These are phyloP conservation scores for Agastache rugosa DNA, from an alignment of 257 asterid species.

Conservation along the genomic window DNA sequence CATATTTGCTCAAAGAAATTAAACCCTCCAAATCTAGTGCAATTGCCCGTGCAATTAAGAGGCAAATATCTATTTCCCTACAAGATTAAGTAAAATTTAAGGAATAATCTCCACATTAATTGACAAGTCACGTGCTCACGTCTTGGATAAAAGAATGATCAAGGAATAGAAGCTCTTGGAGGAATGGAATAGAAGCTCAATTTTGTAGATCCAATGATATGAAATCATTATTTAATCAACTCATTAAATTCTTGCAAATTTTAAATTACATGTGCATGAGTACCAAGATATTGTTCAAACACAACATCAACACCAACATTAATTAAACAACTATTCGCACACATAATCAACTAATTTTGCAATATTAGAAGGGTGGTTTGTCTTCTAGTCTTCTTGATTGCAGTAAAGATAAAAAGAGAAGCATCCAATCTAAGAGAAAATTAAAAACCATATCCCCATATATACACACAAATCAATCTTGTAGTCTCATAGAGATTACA, in stretches of 20 bases:
- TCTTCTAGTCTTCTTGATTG: slow-evolving; percentile 54
- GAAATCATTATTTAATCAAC: slow-evolving; percentile 23
- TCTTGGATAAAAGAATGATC: slow-evolving; percentile 33
- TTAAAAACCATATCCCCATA: slow-evolving; percentile 45
- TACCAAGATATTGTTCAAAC: slow-evolving; percentile 60
- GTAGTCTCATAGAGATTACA: slow-evolving; percentile 58
- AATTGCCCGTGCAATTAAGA: slow-evolving; percentile 27
- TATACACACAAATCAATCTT: slow-evolving; percentile 41
- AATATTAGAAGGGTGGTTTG: slow-evolving; percentile 62
- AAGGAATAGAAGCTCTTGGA: slow-evolving; percentile 47
- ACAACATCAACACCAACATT: slow-evolving; percentile 1
- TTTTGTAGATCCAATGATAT: slow-evolving; percentile 47
- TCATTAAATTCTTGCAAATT: slow-evolving; percentile 23
- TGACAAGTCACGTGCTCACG: slow-evolving; percentile 49
- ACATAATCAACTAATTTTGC: slow-evolving; percentile 29
- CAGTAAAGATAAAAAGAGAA: slow-evolving; percentile 43
- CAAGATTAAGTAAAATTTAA: slow-evolving; percentile 44
- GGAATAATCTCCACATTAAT: slow-evolving; percentile 47
- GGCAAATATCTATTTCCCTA: slow-evolving; percentile 20
- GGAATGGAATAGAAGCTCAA: slow-evolving; percentile 46
- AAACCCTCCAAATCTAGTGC: slow-evolving; percentile 6
- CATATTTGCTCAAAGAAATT: not conserved
- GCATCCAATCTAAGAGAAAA: slow-evolving; percentile 49
- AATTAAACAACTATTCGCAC: not conserved
- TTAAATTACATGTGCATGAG: not conserved